Percentiles rank a stretch among this genome's conserved stretches.
phyloP scores from a whole-genome alignment of 352 stramenopile genomes.

The Saprolegnia parasitica region DNA sequence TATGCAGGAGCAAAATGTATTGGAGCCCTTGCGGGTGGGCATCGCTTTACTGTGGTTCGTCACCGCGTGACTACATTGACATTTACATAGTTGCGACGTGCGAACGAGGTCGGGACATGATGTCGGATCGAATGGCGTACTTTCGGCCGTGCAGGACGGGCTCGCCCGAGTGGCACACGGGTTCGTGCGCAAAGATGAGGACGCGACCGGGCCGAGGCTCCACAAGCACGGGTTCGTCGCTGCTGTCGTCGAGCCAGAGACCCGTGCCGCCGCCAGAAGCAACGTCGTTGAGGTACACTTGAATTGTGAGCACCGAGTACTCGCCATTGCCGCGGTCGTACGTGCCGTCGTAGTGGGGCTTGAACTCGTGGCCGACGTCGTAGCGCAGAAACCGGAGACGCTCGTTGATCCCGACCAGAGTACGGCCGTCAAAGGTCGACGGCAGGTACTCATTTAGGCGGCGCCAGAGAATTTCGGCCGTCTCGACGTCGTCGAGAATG shows the following conservation, averaged over 20 bases:
- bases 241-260: background rate
- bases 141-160: background rate
- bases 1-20: too few relatives aligned
- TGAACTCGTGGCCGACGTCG: constrained; percentile 14
- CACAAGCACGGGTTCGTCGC: background rate
- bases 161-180: background rate
- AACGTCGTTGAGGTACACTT: constrained; percentile 4
- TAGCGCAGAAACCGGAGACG: constrained; percentile 13
- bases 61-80: too few relatives aligned
- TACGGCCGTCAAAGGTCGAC: background rate
- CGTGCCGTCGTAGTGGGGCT: constrained; percentile 7
- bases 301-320: background rate
- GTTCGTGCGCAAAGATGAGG: background rate
- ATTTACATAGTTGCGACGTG: too few relatives aligned
- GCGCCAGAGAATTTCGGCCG: background rate
- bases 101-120: background rate
- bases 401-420: constrained; percentile 1
- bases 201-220: background rate
- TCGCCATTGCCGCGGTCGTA: constrained; percentile 1
- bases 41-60: too few relatives aligned
- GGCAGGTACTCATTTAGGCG: background rate
- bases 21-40: too few relatives aligned
- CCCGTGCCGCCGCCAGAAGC: constrained; percentile 3
- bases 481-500: constrained; percentile 6
- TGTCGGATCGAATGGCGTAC: constrained; percentile 18